phyloP scores from a whole-genome alignment of 768 basidiomycete genomes.

The Phallus indusiatus region DNA sequence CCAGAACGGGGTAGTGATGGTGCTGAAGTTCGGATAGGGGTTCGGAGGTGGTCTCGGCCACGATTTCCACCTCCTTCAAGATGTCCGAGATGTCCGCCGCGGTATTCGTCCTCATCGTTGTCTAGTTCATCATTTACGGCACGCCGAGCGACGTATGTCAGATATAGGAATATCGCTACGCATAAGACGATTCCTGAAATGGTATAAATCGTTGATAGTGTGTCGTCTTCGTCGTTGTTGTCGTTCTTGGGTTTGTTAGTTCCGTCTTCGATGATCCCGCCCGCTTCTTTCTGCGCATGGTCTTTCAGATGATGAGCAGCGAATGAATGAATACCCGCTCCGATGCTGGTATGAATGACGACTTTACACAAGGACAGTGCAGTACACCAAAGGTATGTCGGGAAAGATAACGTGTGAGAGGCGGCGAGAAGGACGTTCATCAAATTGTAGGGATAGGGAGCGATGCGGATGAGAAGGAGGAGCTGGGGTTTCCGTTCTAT shows the following conservation, averaged over 20 bases:
- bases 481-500: slow-evolving; percentile 83
- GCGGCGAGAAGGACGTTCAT: slow-evolving; percentile 92
- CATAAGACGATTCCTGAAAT: slow-evolving; percentile 61
- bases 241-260: too few relatives aligned
- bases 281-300: slow-evolving; percentile 10
- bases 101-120: slow-evolving; percentile 33
- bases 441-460: slow-evolving; percentile 90
- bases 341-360: slow-evolving; percentile 83
- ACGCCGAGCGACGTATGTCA: slow-evolving; percentile 69
- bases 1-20: background rate
- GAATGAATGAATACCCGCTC: slow-evolving; percentile 80
- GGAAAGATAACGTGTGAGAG: slow-evolving; percentile 68
- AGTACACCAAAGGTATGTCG: slow-evolving; percentile 72
- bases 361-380: slow-evolving; percentile 82
- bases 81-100: slow-evolving; percentile 36
- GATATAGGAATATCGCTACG: slow-evolving; percentile 66
- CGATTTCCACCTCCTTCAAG: slow-evolving; percentile 19
- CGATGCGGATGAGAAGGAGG: slow-evolving; percentile 84
- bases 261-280: too few relatives aligned
- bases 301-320: slow-evolving; percentile 40
- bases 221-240: slow-evolving; percentile 37
- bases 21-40: too few relatives aligned
- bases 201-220: slow-evolving; percentile 53
- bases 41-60: background rate
- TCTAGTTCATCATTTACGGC: slow-evolving; percentile 48